Evolutionary conservation across 1,139 yeast species (phyloP).

Genomic region (Kurtzmaniella quercitrusa): DNA sequence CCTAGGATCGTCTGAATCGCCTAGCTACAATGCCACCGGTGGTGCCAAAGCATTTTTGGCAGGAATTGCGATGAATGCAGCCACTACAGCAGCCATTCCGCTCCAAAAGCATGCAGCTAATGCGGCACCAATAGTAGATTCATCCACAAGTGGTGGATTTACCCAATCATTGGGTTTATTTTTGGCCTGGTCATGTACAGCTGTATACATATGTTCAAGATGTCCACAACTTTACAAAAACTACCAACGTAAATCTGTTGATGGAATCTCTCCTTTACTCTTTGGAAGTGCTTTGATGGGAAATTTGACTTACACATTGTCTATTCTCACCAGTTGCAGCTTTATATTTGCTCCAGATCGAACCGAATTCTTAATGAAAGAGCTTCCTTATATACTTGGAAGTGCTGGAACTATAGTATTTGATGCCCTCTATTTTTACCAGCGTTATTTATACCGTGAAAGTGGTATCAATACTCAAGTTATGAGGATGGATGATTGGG

Average conservation of each 20-base stretch:
- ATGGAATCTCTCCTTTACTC: conserved; percentile 76
- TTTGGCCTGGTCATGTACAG: conserved; percentile 81
- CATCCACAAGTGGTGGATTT: conserved; percentile 2
- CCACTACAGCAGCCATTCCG: conserved; percentile 21
- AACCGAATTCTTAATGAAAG: conserved; percentile 54
- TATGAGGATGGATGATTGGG: conserved; percentile 27
- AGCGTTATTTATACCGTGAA: conserved; percentile 39
- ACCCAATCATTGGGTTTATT: conserved; percentile 41
- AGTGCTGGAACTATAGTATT: conserved; percentile 83
- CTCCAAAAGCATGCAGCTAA: conserved; percentile 6
- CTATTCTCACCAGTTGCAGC: conserved; percentile 57
- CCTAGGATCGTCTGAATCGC: conserved; percentile 14
- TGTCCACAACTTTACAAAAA: conserved; percentile 83
- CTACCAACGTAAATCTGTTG: conserved; percentile 70
- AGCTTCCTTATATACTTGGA: conserved; percentile 80
- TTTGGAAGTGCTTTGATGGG: conserved; percentile 79
- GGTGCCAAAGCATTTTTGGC: conserved; percentile 12
- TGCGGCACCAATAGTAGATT: conserved; percentile 3
- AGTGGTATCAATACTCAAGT: conserved; percentile 22
- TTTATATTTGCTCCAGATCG: conserved; percentile 31
- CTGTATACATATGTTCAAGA: conserved; percentile 71
- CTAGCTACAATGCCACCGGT: conserved; percentile 24
- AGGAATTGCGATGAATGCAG: conserved; percentile 21
- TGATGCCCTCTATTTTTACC: conserved; percentile 73
- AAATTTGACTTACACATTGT: conserved; percentile 73